Evolutionary conservation across 148 eudicot species (phyloP), one percentile per base, ranked within the genome.

Genomic region (Vaccinium macrocarpon): DNA sequence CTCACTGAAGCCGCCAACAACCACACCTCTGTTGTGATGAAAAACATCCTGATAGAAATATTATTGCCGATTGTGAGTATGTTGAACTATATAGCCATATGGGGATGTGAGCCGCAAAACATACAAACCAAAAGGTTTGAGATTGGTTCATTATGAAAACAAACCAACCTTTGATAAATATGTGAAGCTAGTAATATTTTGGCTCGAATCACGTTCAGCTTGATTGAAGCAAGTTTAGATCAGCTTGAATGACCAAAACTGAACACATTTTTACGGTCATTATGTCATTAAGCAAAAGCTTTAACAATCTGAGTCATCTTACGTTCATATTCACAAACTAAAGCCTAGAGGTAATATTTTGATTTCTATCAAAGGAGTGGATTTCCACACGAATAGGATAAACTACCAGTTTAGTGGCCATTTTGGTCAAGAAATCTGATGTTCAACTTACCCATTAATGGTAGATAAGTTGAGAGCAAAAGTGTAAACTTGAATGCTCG

Each of bases 1-100:
- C 18, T 80, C 73, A 90, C 93, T 77, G 98, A 93, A 76, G 94
- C 98, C 10, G 95, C 98, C 35, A 95, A 83, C 88, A 95, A 90
- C 88, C 95, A 93, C 48, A 84, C 83, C 88, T 80, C 82, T 5
- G 82, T 51, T 1, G 21, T 80, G 71, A 80, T 80, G 70, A 38
- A 80, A 64, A 80, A 80, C 82, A 80, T 48, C 70, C 82, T 80
- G 82, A 62, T n/a, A 53, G n/a, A 77, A 77, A 77, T 13, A 50
- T 23, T 3, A 14, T 52, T 23, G 57, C 57, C 23, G 59, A 77
- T 51, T 18, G 51, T 51, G 51, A 23, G 35, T 76, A 75, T 9
- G 79, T 48, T 73, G 50, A 73, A 4, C 29, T 21, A 23, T 23
- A 64, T 2, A 64, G 12, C 71, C 35, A 23, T 66, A 10, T 23